Evolutionary conservation across 2,329 filamentous ascomycete species (phyloP).

Genomic region (Colletotrichum lentis): DNA sequence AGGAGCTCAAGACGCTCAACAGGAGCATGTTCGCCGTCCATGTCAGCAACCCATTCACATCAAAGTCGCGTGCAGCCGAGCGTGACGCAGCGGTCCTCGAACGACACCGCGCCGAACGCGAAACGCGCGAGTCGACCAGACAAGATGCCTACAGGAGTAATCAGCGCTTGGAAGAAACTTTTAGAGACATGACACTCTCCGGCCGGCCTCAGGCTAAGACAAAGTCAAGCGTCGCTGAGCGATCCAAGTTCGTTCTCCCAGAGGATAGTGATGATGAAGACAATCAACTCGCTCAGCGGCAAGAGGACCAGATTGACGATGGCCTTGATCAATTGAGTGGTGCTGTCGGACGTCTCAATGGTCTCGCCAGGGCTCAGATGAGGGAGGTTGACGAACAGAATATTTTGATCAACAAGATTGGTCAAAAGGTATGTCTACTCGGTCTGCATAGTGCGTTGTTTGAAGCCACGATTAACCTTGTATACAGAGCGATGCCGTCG

Average conservation of each 20-base stretch:
- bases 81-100: constrained; percentile 75
- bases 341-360: constrained; percentile 76
- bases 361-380: constrained; percentile 76
- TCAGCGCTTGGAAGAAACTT: constrained; percentile 62
- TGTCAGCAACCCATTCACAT: constrained; percentile 80
- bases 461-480: constrained; percentile 43
- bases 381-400: constrained; percentile 81
- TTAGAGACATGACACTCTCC: constrained; percentile 51
- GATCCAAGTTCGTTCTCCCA: constrained; percentile 76
- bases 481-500: constrained; percentile 78
- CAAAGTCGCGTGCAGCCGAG: constrained; percentile 68
- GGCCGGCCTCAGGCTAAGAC: constrained; percentile 32
- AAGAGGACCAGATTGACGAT: constrained; percentile 65
- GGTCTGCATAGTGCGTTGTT: not conserved
- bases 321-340: constrained; percentile 71
- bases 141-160: constrained; percentile 59
- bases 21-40: constrained; percentile 90
- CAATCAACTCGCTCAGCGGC: constrained; percentile 43
- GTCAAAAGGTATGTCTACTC: constrained; percentile 69
- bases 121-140: constrained; percentile 70
- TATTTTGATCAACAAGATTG: constrained; percentile 76
- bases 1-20: constrained; percentile 85
- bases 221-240: constrained; percentile 17
- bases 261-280: constrained; percentile 74
- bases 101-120: constrained; percentile 71